phyloP scores from a whole-genome alignment of 306 rosid species.

The Quercus bicolor region DNA sequence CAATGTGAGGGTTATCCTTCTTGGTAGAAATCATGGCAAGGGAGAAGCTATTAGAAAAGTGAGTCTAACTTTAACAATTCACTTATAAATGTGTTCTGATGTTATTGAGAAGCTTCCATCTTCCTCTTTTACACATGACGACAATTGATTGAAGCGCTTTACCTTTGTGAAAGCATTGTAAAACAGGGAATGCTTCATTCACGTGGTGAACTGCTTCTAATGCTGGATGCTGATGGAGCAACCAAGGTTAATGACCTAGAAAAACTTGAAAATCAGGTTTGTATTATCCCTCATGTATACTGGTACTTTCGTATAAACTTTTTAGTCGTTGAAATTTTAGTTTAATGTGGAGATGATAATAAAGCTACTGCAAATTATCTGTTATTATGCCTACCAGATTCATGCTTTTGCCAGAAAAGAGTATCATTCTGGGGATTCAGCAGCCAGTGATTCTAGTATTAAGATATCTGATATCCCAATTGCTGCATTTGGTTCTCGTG shows the following conservation, averaged over 20 bases:
- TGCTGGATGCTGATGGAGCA: conserved; percentile 99
- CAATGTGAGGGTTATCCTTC: conserved; percentile 81
- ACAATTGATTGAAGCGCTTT: conserved; percentile 65
- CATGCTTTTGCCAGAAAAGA: conserved; percentile 54
- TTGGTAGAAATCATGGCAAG: conserved; percentile 89
- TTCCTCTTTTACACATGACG: conserved; percentile 2
- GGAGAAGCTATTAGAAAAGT: conserved; percentile 99
- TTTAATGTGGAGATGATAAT: conserved; percentile 4
- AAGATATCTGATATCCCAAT: conserved; percentile 75
- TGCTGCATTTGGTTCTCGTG: conserved; percentile 92
- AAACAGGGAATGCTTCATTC: conserved; percentile 99
- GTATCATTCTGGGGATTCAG: conserved; percentile 35
- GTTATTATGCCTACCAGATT: conserved; percentile 45
- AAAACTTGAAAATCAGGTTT: conserved; percentile 90
- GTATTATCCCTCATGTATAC: neutral
- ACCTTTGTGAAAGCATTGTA: conserved; percentile 70
- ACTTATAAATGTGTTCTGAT: conserved; percentile 9
- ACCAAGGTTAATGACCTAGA: conserved; percentile 80
- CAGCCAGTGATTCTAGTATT: conserved; percentile 40
- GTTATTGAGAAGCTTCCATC: neutral
- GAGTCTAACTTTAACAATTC: conserved; percentile 48
- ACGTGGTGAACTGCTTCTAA: conserved; percentile 91
- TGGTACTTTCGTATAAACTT: neutral
- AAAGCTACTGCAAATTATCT: conserved; percentile 11
- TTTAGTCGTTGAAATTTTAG: neutral